These are phyloP conservation scores for Naematelia aurantialba DNA, from an alignment of 768 basidiomycete species.

Conservation along the genomic window DNA sequence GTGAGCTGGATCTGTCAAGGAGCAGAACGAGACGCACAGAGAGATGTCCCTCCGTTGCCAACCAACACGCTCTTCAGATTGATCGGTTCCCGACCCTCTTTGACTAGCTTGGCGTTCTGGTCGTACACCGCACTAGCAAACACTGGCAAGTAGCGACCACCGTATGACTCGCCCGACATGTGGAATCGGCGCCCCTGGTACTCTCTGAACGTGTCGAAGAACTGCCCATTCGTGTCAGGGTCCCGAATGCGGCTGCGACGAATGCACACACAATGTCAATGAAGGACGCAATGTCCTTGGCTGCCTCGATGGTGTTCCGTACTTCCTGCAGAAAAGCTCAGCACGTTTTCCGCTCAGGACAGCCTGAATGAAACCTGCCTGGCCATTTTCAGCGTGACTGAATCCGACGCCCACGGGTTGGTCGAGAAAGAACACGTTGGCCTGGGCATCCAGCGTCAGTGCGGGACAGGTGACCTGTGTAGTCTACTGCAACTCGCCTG, in stretches of 20 bases:
- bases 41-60: slow-evolving; percentile 53
- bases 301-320: slow-evolving; percentile 69
- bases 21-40: background rate
- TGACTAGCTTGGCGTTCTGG: slow-evolving; percentile 58
- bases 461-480: background rate
- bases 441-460: slow-evolving; percentile 6
- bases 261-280: slow-evolving; percentile 55
- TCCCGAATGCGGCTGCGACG: too few relatives aligned
- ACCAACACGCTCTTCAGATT: slow-evolving; percentile 67
- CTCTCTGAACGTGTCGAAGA: slow-evolving; percentile 68
- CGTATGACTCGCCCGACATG: slow-evolving; percentile 60
- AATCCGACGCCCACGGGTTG: slow-evolving; percentile 54
- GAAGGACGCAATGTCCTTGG: slow-evolving; percentile 67
- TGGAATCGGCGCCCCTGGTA: slow-evolving; percentile 64
- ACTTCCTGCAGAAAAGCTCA: slow-evolving; percentile 56
- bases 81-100: slow-evolving; percentile 55
- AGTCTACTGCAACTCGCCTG: slow-evolving; percentile 1
- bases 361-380: slow-evolving; percentile 52
- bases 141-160: slow-evolving; percentile 30
- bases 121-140: slow-evolving; percentile 74
- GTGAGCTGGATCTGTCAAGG: background rate
- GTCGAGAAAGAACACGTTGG: slow-evolving; percentile 55
- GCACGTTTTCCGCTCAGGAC: slow-evolving; percentile 56
- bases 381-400: slow-evolving; percentile 56
- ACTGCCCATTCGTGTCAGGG: slow-evolving; percentile 35